phyloP scores from a whole-genome alignment of 2,329 filamentous ascomycete genomes.

The Cladosporium oxysporum region DNA sequence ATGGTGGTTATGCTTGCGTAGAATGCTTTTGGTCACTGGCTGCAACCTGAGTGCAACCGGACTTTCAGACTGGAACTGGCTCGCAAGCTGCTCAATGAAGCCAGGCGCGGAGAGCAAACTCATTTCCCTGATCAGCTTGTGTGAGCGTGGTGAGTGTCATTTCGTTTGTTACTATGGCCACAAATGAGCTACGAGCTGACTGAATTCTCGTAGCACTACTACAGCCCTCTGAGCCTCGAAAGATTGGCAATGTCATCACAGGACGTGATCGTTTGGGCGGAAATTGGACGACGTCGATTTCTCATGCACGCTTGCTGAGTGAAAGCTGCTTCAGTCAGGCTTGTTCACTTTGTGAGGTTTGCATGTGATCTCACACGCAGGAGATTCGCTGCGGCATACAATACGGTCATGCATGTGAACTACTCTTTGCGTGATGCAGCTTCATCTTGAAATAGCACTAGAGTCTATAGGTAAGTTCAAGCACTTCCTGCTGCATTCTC shows the following conservation, averaged over 20 bases:
- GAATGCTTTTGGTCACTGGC: not conserved
- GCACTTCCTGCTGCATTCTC: too few relatives aligned
- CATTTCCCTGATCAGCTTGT: too few relatives aligned
- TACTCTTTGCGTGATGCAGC: too few relatives aligned
- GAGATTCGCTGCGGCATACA: too few relatives aligned
- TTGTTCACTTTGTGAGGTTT: not conserved
- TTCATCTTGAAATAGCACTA: not conserved
- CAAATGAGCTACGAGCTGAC: not conserved
- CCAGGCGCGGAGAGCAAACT: not conserved
- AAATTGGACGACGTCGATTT: not conserved
- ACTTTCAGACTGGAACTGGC: not conserved
- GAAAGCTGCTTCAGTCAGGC: not conserved
- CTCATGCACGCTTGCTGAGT: not conserved
- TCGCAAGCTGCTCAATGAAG: not conserved
- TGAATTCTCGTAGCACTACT: not conserved
- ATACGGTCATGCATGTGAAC: too few relatives aligned
- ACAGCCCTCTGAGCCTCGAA: too few relatives aligned
- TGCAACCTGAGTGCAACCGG: not conserved
- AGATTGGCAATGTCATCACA: not conserved
- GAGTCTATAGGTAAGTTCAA: too few relatives aligned
- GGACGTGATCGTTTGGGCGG: not conserved
- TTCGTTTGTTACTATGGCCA: not conserved
- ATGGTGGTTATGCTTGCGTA: not conserved
- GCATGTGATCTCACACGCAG: not conserved
- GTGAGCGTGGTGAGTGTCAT: not conserved